A percentile compares a stretch with the other conserved stretches of the same genome.
phyloP scores from a whole-genome alignment of 192 early-diverging fungal species.

The Coemansia biformis region DNA sequence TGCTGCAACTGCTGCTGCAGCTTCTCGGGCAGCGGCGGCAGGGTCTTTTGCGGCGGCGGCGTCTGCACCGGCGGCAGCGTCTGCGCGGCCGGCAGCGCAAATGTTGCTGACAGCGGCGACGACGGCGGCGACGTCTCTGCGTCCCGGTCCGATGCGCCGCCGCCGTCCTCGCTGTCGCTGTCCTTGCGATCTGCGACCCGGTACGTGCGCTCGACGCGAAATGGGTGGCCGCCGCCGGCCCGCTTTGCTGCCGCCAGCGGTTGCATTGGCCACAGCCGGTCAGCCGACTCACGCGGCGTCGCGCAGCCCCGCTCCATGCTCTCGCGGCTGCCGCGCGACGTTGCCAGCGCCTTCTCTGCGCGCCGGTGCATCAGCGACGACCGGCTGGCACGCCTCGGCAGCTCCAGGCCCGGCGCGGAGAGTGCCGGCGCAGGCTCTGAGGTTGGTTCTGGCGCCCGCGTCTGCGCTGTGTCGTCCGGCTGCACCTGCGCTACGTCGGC shows the following conservation, averaged over 20 bases:
- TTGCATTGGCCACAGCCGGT: slow-evolving; percentile 14
- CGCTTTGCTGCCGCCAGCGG: slow-evolving; percentile 21
- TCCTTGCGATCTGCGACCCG: slow-evolving; percentile 32
- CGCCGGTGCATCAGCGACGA: slow-evolving; percentile 39
- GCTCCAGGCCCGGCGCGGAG: too few relatives aligned
- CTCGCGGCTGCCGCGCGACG: slow-evolving; percentile 29
- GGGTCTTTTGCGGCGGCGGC: slow-evolving; percentile 35
- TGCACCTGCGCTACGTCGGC: neutral
- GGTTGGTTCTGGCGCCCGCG: too few relatives aligned
- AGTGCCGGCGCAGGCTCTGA: too few relatives aligned
- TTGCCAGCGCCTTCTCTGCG: slow-evolving; percentile 19
- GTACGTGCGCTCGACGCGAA: slow-evolving; percentile 42
- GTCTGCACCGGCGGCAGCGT: slow-evolving; percentile 31
- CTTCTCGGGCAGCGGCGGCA: slow-evolving; percentile 41
- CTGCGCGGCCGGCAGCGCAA: slow-evolving; percentile 27
- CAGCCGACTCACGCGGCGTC: slow-evolving; percentile 30
- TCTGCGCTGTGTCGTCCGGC: too few relatives aligned
- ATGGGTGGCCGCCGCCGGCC: slow-evolving; percentile 15
- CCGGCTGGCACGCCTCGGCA: slow-evolving; percentile 16
- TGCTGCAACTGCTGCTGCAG: slow-evolving; percentile 43
- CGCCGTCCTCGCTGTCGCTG: slow-evolving; percentile 20
- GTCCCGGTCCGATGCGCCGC: slow-evolving; percentile 11
- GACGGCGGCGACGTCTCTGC: slow-evolving; percentile 22
- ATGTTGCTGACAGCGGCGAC: slow-evolving; percentile 33
- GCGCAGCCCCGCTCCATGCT: slow-evolving; percentile 40